Evolutionary conservation across 129 eudicot genomes (phyloP), one percentile per base, ranked within the genome.

Genomic region (Flaveria trinervia): DNA sequence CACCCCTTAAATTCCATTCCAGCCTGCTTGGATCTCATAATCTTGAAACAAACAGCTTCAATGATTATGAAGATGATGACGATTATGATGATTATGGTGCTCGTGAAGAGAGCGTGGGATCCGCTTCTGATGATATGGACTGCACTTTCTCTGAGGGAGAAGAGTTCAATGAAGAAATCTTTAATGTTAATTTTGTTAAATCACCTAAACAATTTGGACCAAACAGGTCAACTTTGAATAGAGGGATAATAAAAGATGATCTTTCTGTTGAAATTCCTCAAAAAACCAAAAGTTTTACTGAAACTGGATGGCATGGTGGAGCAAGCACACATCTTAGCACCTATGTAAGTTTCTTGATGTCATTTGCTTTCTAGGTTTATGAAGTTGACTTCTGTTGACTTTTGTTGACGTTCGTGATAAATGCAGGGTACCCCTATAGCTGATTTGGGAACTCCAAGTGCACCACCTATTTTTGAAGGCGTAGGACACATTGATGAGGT

Each of bases 401-500:
- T 33, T 0, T 5, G 7, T 33, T 33, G 41, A 36, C 41, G 7
- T 39, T 46, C 8, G 41, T 51, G 25, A 70, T 71, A 2, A 76
- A 77, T 83, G 79, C 81, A 92, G 96, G 89, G 83, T 62, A 89
- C 96, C 13, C 96, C 97, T 0, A 25, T 83, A 72, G 85, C 79
- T 52, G 92, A 90, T 7, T 77, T 92, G 68, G 97, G 92, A 65
- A 92, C 96, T 56, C 98, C 98, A 14, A 92, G 98, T 85, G 98
- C 98, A 66, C 98, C 98, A 22, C 98, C 98, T 5, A 81, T 90
- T 62, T 73, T 82, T 62, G 96, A 86, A 82, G 85, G 48, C 79
- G 92, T 17, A 70, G 84, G 0, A 33, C 30, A 41, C 26, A 60
- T 46, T 22, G 75, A 52, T 56, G 92, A 83, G 69, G 84, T 67